These are phyloP conservation scores for Malus hybrid DNA, from an alignment of 331 rosid species.

Conservation along the genomic window DNA sequence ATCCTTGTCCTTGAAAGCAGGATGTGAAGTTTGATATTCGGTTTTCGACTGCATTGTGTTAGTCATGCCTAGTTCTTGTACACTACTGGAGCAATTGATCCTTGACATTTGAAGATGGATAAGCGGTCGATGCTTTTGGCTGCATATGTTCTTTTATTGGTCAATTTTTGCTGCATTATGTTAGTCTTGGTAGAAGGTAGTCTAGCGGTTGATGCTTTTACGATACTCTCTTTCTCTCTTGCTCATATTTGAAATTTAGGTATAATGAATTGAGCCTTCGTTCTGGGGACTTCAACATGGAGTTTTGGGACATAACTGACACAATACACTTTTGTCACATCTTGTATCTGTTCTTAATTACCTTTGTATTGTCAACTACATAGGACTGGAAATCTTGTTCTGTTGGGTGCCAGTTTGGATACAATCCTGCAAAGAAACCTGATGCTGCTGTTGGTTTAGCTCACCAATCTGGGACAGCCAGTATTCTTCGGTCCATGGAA, in stretches of 20 bases:
- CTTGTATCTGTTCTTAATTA: neutral
- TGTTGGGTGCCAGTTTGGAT: constrained; percentile 71
- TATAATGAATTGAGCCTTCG: neutral
- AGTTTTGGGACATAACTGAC: neutral
- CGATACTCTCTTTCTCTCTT: neutral
- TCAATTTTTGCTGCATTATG: neutral
- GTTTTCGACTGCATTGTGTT: neutral
- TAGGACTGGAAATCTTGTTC: constrained; percentile 74
- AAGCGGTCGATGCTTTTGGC: neutral
- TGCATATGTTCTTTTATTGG: neutral
- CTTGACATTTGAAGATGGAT: neutral
- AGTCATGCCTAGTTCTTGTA: neutral
- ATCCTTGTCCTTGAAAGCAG: neutral
- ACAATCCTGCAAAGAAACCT: constrained; percentile 20
- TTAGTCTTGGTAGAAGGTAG: constrained; percentile 1
- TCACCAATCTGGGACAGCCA: constrained; percentile 37
- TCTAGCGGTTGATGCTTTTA: neutral
- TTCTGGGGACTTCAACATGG: neutral
- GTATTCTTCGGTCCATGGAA: constrained; percentile 87
- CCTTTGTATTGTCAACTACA: neutral
- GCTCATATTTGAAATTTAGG: neutral
- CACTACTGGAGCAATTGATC: neutral
- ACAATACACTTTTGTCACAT: neutral
- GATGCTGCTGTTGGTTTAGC: constrained; percentile 75
- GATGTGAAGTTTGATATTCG: neutral